A percentile compares a stretch with the other conserved stretches of the same genome.
phyloP scores from a whole-genome alignment of 257 asterid genomes.

The Solanum tacnaense region DNA sequence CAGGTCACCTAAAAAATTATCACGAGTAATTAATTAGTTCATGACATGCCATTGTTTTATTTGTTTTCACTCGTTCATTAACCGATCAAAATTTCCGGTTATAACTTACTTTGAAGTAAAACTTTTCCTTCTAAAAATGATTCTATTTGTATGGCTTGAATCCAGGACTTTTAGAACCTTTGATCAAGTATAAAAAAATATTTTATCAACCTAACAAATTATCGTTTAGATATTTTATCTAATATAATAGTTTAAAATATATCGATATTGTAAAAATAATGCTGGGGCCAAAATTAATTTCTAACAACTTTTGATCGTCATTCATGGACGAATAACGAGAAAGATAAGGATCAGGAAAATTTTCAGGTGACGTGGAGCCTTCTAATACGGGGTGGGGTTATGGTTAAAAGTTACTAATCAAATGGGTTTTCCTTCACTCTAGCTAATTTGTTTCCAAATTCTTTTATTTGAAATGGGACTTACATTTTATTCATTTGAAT shows the following conservation, averaged over 20 bases:
- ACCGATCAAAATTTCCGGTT: too few species aligned
- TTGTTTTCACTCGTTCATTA: too few species aligned
- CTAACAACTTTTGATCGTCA: neutral
- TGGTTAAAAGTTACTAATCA: neutral
- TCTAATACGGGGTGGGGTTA: neutral
- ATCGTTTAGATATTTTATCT: neutral
- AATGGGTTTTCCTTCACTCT: neutral
- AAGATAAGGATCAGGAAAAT: neutral
- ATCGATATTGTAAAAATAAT: neutral
- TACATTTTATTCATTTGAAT: neutral
- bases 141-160: neutral
- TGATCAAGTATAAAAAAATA: too few species aligned
- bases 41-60: too few species aligned
- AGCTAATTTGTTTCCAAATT: neutral
- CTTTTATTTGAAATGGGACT: neutral
- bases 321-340: neutral
- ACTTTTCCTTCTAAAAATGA: too few species aligned
- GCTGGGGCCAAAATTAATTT: too few species aligned
- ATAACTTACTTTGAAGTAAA: neutral
- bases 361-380: neutral
- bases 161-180: too few species aligned
- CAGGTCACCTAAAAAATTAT: neutral
- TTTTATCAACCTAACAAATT: neutral
- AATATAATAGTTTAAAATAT: neutral
- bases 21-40: neutral